Base-by-base conservation (phyloP, 495 filamentous ascomycete species). In the Penicillium nucicola region DNA sequence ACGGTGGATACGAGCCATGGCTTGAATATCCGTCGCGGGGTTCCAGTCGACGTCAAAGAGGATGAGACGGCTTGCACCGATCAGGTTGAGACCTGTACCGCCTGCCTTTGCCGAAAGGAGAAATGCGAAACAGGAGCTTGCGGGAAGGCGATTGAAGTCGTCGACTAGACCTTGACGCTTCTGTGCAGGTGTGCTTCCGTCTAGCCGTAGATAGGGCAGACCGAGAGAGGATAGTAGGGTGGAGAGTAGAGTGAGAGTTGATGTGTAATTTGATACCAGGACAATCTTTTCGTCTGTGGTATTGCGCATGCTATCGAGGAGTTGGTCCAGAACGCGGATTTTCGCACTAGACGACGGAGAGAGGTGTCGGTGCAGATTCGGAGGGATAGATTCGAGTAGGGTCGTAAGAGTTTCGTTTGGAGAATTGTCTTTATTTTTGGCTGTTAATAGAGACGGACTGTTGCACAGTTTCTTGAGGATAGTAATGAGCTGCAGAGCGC, bases 11-110 rank as follows among this genome's bases (percentile, higher is more conserved):
- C 88, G 80, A 2, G 88, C 88, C 88, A 92, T 91, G n/a, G 88
- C 88, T 62, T 92, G 88, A 15, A 85, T 71, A 56, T 92, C 88
- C 2, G 85, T 90, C 7, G 85, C 83, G 1, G 88, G 88, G 56
- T 92, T 92, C 88, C 88, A 92, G 66, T 91, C 88, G 5, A 88
- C 78, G 55, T 92, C 88, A 58, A 90, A 91, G 2, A 92, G 79
- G 7, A 91, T 72, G 1, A 92, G 78, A 10, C 88, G 77, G 17
- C 84, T 87, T 4, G 88, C 88, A 17, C 88, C 88, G 50, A 89
- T 85, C 3, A 92, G 78, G 62, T 92, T 92, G 36, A 92, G 76
- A 3, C 88, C 88, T 14, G 81, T 78, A 6, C 88, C 88, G 11
- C 88, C 88, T 34, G 85, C 79, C 65, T 90, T 90, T 10, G 88